Evolutionary conservation across 2,329 filamentous ascomycete genomes (phyloP).

Genomic region (Knoxdaviesia proteae): DNA sequence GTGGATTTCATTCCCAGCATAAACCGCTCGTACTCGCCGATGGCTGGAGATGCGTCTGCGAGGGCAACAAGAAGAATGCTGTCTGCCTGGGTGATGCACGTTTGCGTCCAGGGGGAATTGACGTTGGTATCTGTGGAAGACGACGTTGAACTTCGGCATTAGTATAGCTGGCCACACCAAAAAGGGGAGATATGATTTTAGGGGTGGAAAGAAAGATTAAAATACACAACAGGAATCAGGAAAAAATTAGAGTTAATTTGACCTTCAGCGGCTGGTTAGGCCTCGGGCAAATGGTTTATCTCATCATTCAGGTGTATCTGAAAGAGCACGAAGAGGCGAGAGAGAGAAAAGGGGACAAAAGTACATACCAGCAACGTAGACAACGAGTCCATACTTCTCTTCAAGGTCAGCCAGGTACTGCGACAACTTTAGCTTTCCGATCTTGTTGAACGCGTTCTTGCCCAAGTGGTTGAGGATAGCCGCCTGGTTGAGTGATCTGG

Average conservation of each 20-base stretch:
- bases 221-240: slow-evolving; percentile 22
- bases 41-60: slow-evolving; percentile 71
- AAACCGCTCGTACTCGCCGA: slow-evolving; percentile 93
- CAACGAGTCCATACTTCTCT: slow-evolving; percentile 86
- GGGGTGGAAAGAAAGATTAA: slow-evolving; percentile 2
- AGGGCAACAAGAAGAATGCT: slow-evolving; percentile 85
- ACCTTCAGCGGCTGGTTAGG: slow-evolving; percentile 30
- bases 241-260: slow-evolving; percentile 47
- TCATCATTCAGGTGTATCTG: slow-evolving; percentile 24
- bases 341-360: slow-evolving; percentile 1
- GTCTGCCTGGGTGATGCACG: slow-evolving; percentile 90
- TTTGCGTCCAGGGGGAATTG: slow-evolving; percentile 95
- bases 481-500: slow-evolving; percentile 80
- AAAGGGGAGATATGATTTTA: slow-evolving; percentile 4
- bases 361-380: slow-evolving; percentile 65
- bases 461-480: slow-evolving; percentile 89
- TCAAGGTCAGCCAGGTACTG: slow-evolving; percentile 94
- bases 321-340: not conserved
- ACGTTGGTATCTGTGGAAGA: slow-evolving; percentile 62
- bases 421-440: slow-evolving; percentile 88
- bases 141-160: slow-evolving; percentile 10
- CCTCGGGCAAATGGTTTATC: slow-evolving; percentile 24
- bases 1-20: slow-evolving; percentile 95
- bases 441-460: slow-evolving; percentile 87
- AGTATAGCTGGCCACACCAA: not conserved